Evolutionary conservation across 768 basidiomycete genomes (phyloP), one percentile per base, ranked within the genome.

Genomic region (Suillus americanus): DNA sequence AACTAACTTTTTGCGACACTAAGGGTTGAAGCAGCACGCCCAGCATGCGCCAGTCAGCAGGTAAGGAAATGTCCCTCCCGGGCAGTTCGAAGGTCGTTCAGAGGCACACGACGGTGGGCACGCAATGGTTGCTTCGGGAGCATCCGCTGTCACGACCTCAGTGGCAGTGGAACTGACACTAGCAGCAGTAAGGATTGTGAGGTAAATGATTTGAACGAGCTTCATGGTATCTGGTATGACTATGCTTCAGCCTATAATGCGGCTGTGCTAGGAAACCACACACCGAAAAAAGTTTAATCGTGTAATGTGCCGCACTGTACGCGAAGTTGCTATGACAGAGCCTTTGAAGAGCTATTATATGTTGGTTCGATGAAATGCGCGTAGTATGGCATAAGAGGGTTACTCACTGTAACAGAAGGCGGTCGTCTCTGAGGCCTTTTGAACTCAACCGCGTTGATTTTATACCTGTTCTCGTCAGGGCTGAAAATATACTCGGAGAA

Each of bases 131-230:
- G 16, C 2, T 41, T 18, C 5, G 3, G 40, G 16, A 41, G 16
- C 1, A 41, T 16, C 2, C 4, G 14, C 14, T 41, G 16, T 16
- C 16, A 7, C 16, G n/a, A n/a, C n/a, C n/a, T n/a, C n/a, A 41
- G 40, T 41, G 40, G 5, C 16, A 18, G 16, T 2, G 18, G 41
- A 16, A 41, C 0, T 8, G 41, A 0, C 41, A 41, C 7, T 9
- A 1, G 78, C 71, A 64, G 82, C 74, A 51, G 72, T 60, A 56
- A 85, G 64, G 69, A 25, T 25, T 0, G 23, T 14, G 23, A 48
- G 23, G 23, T 25, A 25, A 14, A 25, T 9, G 23, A 25, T 14
- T 6, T 13, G 46, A 48, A 48, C 2, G 23, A 46, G 20, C 45
- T 25, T 48, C 46, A 48, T 48, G 23, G 46, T 48, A 48, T 48